Percentiles rank a stretch among this genome's conserved stretches.
phyloP scores from a whole-genome alignment of 176 grass and related monocot genomes.

The Juncus effusus region DNA sequence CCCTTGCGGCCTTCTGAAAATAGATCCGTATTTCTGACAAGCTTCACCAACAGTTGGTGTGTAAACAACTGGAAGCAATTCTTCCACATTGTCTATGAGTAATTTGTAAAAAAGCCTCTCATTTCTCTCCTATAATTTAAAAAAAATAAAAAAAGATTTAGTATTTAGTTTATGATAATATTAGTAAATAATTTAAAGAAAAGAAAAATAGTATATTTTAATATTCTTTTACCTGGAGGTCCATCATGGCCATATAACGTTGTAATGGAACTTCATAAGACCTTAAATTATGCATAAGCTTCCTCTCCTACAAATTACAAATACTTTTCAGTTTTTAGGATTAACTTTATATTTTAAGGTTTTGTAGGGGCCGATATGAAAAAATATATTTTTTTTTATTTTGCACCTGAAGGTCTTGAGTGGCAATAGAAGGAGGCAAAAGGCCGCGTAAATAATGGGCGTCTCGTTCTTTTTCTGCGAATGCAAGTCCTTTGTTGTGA shows the following conservation, averaged over 20 bases:
- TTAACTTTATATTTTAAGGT: background rate
- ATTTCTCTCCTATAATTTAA: conserved; percentile 67
- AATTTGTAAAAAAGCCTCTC: conserved; percentile 97
- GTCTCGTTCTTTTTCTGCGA: conserved; percentile 64
- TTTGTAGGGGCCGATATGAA: background rate
- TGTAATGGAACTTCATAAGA: conserved; percentile 83
- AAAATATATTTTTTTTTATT: background rate
- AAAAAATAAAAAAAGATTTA: conserved; percentile 23
- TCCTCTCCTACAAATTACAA: conserved; percentile 66
- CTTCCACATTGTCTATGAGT: conserved; percentile 84
- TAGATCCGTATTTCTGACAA: conserved; percentile 91
- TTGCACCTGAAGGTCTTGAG: conserved; percentile 82
- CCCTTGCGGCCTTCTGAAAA: conserved; percentile 74
- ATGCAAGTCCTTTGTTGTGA: conserved; percentile 82
- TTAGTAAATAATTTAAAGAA: conserved; percentile 4
- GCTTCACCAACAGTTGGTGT: conserved; percentile 95
- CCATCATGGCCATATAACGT: conserved; percentile 85
- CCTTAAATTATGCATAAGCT: conserved; percentile 75
- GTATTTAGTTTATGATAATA: background rate
- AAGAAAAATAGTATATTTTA: no score
- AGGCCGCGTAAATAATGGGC: conserved; percentile 75
- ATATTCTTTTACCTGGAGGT: conserved; percentile 52
- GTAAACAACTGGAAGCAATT: conserved; percentile 89
- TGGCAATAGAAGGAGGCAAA: conserved; percentile 49
- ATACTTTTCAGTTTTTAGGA: background rate